Evolutionary conservation across 1,139 yeast species (phyloP).

Genomic region (Suhomyces maxii): DNA sequence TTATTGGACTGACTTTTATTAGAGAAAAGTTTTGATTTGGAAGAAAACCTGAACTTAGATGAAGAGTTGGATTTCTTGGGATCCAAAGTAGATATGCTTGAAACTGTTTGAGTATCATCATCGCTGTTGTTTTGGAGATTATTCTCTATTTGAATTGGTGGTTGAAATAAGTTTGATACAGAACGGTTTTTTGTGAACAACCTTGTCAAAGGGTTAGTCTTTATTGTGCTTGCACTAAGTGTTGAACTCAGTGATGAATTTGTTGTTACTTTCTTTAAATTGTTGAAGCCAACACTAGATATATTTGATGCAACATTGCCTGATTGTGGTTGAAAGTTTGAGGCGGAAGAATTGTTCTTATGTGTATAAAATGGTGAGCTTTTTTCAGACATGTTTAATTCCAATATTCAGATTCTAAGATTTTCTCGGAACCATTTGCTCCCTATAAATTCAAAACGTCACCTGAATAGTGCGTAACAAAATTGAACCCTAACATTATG

Average conservation of each 20-base stretch:
- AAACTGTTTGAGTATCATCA: slow-evolving; percentile 7
- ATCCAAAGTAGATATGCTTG: slow-evolving; percentile 8
- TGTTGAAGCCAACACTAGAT: slow-evolving; percentile 44
- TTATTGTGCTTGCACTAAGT: slow-evolving; percentile 24
- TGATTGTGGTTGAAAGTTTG: slow-evolving; percentile 16
- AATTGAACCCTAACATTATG: neutral
- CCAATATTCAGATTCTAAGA: neutral
- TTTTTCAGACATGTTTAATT: neutral
- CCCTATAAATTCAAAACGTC: too few species aligned
- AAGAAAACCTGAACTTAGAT: slow-evolving; percentile 14
- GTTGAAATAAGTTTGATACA: slow-evolving; percentile 18
- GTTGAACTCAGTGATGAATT: slow-evolving; percentile 32
- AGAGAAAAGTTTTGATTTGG: slow-evolving; percentile 19
- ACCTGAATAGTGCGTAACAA: too few species aligned
- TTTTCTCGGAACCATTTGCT: too few species aligned
- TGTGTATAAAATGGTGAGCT: slow-evolving; percentile 20
- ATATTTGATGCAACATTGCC: slow-evolving; percentile 25
- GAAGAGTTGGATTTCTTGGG: slow-evolving; percentile 7
- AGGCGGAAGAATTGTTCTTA: slow-evolving; percentile 23
- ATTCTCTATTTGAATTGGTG: slow-evolving; percentile 9
- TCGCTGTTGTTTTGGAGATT: slow-evolving; percentile 12
- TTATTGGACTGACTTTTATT: slow-evolving; percentile 15
- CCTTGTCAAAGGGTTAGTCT: slow-evolving; percentile 30
- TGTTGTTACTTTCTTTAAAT: slow-evolving; percentile 36
- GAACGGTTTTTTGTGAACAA: slow-evolving; percentile 39